Percentiles rank a stretch among this genome's conserved stretches.
Evolutionary conservation across 139 green algal genomes (phyloP).

Genomic region (Micractinium conductrix): DNA sequence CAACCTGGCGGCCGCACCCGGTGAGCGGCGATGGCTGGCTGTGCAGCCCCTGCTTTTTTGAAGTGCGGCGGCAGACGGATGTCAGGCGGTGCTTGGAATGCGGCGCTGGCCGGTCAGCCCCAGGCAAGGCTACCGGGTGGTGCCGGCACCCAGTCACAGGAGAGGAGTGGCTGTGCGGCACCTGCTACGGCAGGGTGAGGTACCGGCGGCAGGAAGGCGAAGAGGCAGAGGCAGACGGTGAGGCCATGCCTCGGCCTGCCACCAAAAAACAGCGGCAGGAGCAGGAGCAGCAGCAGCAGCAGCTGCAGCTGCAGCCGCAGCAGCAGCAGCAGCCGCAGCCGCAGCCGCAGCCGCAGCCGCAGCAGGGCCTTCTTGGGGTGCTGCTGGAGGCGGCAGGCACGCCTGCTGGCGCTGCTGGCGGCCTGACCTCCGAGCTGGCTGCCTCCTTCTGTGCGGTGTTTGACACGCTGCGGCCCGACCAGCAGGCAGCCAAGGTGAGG

Average conservation of each 20-base stretch:
- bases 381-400: neutral
- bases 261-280: neutral
- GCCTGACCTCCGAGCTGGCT: conserved; percentile 8
- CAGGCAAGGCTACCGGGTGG: neutral
- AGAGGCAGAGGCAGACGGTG: neutral
- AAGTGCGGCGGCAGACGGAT: neutral
- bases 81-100: neutral
- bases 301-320: neutral
- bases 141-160: neutral
- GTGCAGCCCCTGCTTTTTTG: neutral
- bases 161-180: neutral
- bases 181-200: neutral
- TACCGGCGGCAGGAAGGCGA: neutral
- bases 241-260: neutral
- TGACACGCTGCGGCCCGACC: neutral
- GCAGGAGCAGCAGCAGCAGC: neutral
- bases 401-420: neutral
- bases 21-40: neutral
- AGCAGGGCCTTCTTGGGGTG: neutral
- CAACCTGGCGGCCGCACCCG: neutral
- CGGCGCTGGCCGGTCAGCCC: neutral
- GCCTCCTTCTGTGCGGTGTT: neutral
- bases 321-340: neutral
- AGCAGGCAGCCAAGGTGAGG: neutral
- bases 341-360: neutral